Evolutionary conservation across 805 yeast genomes (phyloP), one percentile per base, ranked within the genome.

Genomic region (Yarrowia sp.): DNA sequence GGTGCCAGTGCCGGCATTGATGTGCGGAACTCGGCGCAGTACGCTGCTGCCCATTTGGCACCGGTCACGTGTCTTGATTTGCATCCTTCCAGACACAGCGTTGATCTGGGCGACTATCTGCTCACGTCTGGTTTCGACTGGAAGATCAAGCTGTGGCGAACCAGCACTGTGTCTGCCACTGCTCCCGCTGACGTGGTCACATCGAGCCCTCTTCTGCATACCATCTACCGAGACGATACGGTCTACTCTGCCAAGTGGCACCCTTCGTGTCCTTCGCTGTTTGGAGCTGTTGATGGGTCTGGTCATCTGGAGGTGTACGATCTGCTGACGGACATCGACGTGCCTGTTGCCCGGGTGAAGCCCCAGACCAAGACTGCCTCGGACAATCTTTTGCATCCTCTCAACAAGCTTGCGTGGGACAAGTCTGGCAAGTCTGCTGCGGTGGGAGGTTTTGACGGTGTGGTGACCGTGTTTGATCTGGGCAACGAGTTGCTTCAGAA

Each of bases 301-400:
- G 81, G 82, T 1, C 58, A 67, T 36, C 63, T 80, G 40, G 78
- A 78, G 64, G 68, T 81, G 39, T 81, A 83, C 82, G 78, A 82
- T 69, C 68, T 82, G 17, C 53, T 42, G 8, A 70, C 70, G 30
- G 78, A 74, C 47, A 67, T 72, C 17, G 78, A 76, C 17, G 70
- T 70, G 14, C 76, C 80, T 1, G 49, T 74, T 14, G 70, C 72
- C 1, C 64, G 73, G 12, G 68, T 68, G 36, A 56, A 55, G 19
- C 74, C 76, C 0, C 49, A 40, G 36, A 24, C 36, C n/a, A 58
- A 58, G 50, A 40, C 49, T 1, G 15, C 70, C 8, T 19, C 42
- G 36, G 52, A 38, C 14, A 44, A 44, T 20, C 44, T 67, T 33
- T 43, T 60, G 30, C 67, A 72, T 13, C 75, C 79, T n/a, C 68